Percentiles rank a stretch among this genome's conserved stretches.
Conservation (phyloP, 805 yeast genomes). For the Starmerella cellae region DNA sequence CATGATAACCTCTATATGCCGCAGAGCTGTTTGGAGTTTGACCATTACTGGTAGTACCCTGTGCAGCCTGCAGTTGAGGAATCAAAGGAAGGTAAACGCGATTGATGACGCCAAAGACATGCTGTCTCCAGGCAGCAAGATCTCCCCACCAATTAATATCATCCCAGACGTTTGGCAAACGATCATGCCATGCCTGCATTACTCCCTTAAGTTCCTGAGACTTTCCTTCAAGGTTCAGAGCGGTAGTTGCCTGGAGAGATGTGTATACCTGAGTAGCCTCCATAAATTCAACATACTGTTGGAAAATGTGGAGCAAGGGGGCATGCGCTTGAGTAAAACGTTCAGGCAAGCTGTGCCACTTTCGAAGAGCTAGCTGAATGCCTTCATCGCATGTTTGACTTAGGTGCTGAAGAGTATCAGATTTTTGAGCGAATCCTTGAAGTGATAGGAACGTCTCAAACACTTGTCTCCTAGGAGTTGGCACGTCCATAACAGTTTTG, state of each 20-base stretch:
- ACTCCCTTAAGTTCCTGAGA: conserved; percentile 91
- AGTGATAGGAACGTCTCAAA: conserved; percentile 87
- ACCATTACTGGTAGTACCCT: conserved; percentile 15
- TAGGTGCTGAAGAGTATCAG: conserved; percentile 72
- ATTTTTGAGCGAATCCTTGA: conserved; percentile 86
- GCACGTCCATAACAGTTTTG: conserved; percentile 94
- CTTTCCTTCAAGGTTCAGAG: conserved; percentile 80
- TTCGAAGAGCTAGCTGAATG: conserved; percentile 76
- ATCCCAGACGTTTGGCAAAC: conserved; percentile 94
- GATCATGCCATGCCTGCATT: conserved; percentile 93
- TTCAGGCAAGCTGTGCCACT: conserved; percentile 81
- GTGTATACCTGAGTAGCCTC: conserved; percentile 93
- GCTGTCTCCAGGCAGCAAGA: conserved; percentile 95
- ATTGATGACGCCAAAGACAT: conserved; percentile 91
- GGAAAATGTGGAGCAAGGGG: conserved; percentile 84
- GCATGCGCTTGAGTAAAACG: conserved; percentile 64
- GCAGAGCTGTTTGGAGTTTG: conserved; percentile 54
- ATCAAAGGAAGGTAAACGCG: conserved; percentile 86
- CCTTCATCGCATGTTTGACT: conserved; percentile 90
- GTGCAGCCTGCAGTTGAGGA: conserved; percentile 61
- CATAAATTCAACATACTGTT: conserved; percentile 92
- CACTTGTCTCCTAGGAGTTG: conserved; percentile 91
- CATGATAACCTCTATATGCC: conserved; percentile 96
- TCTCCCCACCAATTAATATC: conserved; percentile 97
- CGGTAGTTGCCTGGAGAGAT: conserved; percentile 75